phyloP scores from a whole-genome alignment of 169 alveolate genomes.

The Babesia caballi region DNA sequence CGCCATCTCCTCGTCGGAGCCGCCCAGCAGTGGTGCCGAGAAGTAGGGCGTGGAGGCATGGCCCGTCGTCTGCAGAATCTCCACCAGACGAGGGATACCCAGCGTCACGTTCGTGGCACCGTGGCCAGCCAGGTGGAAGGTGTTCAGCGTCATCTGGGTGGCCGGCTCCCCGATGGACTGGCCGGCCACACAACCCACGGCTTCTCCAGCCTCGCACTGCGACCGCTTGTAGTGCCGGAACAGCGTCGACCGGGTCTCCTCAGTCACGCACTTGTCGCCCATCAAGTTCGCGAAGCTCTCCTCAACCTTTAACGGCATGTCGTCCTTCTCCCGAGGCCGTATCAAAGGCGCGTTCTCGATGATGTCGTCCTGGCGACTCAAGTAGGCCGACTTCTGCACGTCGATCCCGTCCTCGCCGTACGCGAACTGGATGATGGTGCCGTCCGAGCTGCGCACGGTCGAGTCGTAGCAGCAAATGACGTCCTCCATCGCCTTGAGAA shows the following conservation, averaged over 20 bases:
- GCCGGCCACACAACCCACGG: conserved; percentile 98
- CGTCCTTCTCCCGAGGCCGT: conserved; percentile 20
- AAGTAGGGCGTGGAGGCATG: conserved; percentile 73
- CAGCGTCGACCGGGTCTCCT: conserved; percentile 15
- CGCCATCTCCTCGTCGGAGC: conserved; percentile 57
- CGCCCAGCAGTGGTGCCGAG: conserved; percentile 66
- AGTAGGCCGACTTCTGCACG: conserved; percentile 87
- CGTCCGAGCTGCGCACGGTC: conserved; percentile 96
- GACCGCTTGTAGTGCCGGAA: conserved; percentile 58
- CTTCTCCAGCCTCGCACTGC: conserved; percentile 93
- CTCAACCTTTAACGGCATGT: conserved; percentile 24
- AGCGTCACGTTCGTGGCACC: conserved; percentile 99
- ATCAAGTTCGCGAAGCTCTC: not conserved
- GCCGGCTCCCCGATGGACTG: conserved; percentile 99
- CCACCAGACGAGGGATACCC: conserved; percentile 99
- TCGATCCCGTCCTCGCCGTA: conserved; percentile 98
- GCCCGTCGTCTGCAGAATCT: conserved; percentile 89
- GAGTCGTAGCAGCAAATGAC: conserved; percentile 92
- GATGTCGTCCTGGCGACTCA: conserved; percentile 80
- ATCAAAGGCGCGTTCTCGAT: conserved; percentile 55
- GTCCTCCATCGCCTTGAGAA: conserved; percentile 94
- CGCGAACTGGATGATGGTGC: conserved; percentile 91
- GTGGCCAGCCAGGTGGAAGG: conserved; percentile 99
- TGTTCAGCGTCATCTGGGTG: conserved; percentile 99
- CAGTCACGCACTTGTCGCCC: not conserved